phyloP scores from a whole-genome alignment of 2,329 filamentous ascomycete species.

The Hypoxylon sp. region DNA sequence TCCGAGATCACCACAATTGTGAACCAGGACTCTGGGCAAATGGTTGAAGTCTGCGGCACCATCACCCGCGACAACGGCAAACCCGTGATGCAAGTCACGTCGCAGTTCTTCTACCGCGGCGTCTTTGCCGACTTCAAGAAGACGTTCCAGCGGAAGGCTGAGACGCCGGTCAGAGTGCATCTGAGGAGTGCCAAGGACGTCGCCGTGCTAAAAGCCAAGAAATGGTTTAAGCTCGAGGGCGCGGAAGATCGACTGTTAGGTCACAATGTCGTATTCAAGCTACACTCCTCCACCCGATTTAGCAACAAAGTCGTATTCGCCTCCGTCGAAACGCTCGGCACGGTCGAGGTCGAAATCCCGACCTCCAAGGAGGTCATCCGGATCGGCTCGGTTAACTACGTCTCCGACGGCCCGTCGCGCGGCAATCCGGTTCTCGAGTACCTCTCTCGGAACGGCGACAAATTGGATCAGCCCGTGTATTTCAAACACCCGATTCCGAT shows the following conservation, averaged over 20 bases:
- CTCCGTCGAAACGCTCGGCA: conserved; percentile 88
- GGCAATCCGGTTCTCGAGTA: conserved; percentile 98
- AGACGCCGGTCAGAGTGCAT: conserved; percentile 91
- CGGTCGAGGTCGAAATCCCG: conserved; percentile 86
- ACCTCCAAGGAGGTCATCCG: conserved; percentile 96
- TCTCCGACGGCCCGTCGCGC: conserved; percentile 72
- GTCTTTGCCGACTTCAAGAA: conserved; percentile 92
- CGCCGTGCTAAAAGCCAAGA: conserved; percentile 91
- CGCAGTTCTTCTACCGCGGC: conserved; percentile 95
- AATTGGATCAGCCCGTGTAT: conserved; percentile 38
- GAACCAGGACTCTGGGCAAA: conserved; percentile 97
- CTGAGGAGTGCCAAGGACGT: conserved; percentile 89
- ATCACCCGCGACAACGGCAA: conserved; percentile 81
- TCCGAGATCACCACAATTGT: conserved; percentile 96
- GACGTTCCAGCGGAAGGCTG: conserved; percentile 95
- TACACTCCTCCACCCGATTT: conserved; percentile 89
- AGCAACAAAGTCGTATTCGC: conserved; percentile 93
- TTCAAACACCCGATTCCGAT: conserved; percentile 42
- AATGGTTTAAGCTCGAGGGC: conserved; percentile 89
- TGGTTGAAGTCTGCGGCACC: conserved; percentile 97
- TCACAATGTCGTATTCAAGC: conserved; percentile 92
- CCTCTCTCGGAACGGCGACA: conserved; percentile 84
- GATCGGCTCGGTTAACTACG: conserved; percentile 92
- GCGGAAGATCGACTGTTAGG: conserved; percentile 79
- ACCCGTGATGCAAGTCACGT: conserved; percentile 96